Base-by-base conservation (phyloP, 306 rosid species). In the Quillaja saponaria region DNA sequence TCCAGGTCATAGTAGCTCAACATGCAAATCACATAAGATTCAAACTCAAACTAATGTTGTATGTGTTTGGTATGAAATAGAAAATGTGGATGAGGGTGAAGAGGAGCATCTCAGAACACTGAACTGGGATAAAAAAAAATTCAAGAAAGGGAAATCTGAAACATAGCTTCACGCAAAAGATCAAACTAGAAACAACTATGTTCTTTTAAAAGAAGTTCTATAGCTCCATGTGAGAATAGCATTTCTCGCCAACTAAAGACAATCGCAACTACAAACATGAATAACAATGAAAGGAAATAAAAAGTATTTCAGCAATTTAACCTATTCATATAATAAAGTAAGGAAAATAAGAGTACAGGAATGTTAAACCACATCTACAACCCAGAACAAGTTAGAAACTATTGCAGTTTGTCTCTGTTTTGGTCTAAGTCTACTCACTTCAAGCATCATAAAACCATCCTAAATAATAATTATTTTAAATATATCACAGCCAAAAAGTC, bases 201-300 rank as follows among this genome's bases (percentile, higher is more conserved):
- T 14, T 16, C 38, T n/a, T 16, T 44, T 17, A 51, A 21, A 19
- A 33, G 46, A 39, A 74, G 59, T 17, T 38, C 17, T 16, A 16
- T 28, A 16, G 44, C 20, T 18, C 68, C 67, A 42, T 60, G 6
- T 38, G 34, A 34, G 16, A 16, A 41, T 50, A 64, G 17, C 11
- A 63, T 37, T 21, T 59, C 47, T 58, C 25, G 39, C 15, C 56
- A 73, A 60, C 35, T n/a, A 48, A 35, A 56, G 11, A 8, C 13
- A 50, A 34, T 9, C 5, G 46, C 33, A 17, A 16, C 15, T 6
- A 34, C 46, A 55, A 16, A 18, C n/a, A n/a, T n/a, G n/a, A n/a
- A n/a, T n/a, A n/a, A n/a, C n/a, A n/a, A n/a, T n/a, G n/a, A n/a
- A n/a, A 40, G 13, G 46, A 9, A 40, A 12, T 3, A 40, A 40